Evolutionary conservation across 306 rosid species (phyloP).

Genomic region (Carpinus viminea): DNA sequence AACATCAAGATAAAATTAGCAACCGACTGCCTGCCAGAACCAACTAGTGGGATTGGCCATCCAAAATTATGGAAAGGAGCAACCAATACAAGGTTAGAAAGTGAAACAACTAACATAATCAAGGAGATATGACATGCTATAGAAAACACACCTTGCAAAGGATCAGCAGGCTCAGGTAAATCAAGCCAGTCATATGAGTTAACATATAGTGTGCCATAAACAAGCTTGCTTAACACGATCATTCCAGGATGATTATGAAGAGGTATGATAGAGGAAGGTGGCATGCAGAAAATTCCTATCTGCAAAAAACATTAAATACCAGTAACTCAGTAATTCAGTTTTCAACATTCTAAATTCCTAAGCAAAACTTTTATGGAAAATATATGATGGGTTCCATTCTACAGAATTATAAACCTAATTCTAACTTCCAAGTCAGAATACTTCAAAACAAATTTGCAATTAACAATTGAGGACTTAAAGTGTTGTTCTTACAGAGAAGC

Average conservation of each 20-base stretch:
- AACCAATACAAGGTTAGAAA: background rate
- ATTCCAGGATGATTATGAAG: slow-evolving; percentile 96
- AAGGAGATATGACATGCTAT: slow-evolving; percentile 12
- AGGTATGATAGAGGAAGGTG: slow-evolving; percentile 85
- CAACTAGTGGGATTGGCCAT: background rate
- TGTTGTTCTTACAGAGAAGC: slow-evolving; percentile 74
- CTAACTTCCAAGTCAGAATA: slow-evolving; percentile 12
- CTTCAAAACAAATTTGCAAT: background rate
- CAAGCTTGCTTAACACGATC: slow-evolving; percentile 96
- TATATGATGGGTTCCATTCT: slow-evolving; percentile 3
- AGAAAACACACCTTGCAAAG: slow-evolving; percentile 64
- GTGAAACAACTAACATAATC: slow-evolving; percentile 4
- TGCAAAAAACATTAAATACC: slow-evolving; percentile 31
- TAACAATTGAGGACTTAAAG: background rate
- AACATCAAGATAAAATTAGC: background rate
- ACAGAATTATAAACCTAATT: background rate
- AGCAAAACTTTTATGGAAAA: slow-evolving; percentile 13
- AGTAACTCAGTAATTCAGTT: slow-evolving; percentile 1
- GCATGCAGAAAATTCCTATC: slow-evolving; percentile 99
- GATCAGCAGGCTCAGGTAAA: slow-evolving; percentile 50
- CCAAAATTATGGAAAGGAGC: background rate
- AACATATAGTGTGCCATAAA: slow-evolving; percentile 80
- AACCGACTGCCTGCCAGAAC: background rate
- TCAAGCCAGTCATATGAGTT: slow-evolving; percentile 92
- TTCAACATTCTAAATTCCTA: background rate